Percentiles rank a stretch among this genome's conserved stretches.
Evolutionary conservation across 176 grass and related monocot genomes (phyloP).

Genomic region (Lolium perenne): DNA sequence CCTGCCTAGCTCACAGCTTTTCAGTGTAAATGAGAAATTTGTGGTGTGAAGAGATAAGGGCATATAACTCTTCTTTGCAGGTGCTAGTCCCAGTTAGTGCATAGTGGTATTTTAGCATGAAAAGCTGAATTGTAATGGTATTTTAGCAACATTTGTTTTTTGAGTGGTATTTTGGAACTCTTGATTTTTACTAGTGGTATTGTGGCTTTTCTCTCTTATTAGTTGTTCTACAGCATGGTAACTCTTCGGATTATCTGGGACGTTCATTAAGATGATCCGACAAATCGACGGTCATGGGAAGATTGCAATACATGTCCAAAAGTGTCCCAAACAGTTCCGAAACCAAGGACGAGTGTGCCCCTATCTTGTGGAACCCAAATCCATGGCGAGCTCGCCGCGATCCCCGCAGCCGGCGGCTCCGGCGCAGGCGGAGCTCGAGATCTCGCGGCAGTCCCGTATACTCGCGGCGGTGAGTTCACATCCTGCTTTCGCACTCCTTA

Average conservation of each 20-base stretch:
- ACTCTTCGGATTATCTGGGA: neutral
- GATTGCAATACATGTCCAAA: neutral
- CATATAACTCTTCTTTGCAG: too few relatives aligned
- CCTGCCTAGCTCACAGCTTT: too few relatives aligned
- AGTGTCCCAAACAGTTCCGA: neutral
- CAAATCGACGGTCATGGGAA: neutral
- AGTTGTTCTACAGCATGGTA: neutral
- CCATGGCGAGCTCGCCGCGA: constrained; percentile 56
- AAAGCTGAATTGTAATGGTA: too few relatives aligned
- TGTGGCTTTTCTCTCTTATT: too few relatives aligned
- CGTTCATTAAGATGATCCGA: neutral
- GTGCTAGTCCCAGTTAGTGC: too few relatives aligned
- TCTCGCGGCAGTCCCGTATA: constrained; percentile 84
- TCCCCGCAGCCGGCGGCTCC: constrained; percentile 34
- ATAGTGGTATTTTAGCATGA: too few relatives aligned
- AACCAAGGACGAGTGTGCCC: neutral
- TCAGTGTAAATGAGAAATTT: too few relatives aligned
- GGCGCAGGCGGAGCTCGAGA: constrained; percentile 51
- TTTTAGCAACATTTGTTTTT: too few relatives aligned
- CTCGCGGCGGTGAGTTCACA: constrained; percentile 51
- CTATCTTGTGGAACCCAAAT: constrained; percentile 29
- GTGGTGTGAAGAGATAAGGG: too few relatives aligned
- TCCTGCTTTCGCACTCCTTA: neutral
- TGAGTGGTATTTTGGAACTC: too few relatives aligned
- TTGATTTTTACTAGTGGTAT: too few relatives aligned